Base-by-base conservation (phyloP, 2,329 filamentous ascomycete genomes). In the Hypomyces perniciosus region DNA sequence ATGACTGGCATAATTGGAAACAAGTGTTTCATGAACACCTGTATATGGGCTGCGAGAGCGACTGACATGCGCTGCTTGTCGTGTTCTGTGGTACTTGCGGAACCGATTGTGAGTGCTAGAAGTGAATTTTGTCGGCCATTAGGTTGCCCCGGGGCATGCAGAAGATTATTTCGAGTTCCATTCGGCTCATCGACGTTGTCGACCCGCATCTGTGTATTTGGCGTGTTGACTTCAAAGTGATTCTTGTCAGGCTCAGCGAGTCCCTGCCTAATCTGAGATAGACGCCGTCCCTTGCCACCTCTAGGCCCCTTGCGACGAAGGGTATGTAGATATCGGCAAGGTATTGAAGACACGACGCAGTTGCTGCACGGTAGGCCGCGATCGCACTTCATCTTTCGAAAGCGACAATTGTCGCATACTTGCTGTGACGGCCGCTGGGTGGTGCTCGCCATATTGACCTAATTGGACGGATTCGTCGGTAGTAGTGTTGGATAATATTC, bases 371-470 rank as follows among this genome's bases (percentile, higher is more conserved):
- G 65, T 28, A 58, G 41, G 2, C 57, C 61, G 9, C 65, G 62
- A 50, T 67, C 64, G 46, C 65, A 67, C 48, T 65, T 67, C 46
- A 65, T 62, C 49, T 67, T 67, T 48, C 65, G 59, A 42, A 60
- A 65, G 38, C 62, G 62, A 38, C 62, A 65, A 50, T 60, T 65
- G 42, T 65, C 62, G 52, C 62, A 65, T 6, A 62, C 61, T 43
- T 64, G 62, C 29, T 50, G 48, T 20, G 48, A 13, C 34, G 48
- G 42, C 42, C 44, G 43, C 20, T n/a, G 20, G 12, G 42, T 34
- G 35, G 39, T 44, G 33, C 13, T 50, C 29, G 48, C 37, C 48
- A 45, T 50, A 2, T 33, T 45, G 48, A 67, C 56, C 35, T 68
- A 65, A 1, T 64, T 62, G 1, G 62, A 20, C 3, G 20, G 20